Evolutionary conservation across 1,139 yeast genomes (phyloP), one percentile per base, ranked within the genome.

Genomic region (Torulaspora globosa): DNA sequence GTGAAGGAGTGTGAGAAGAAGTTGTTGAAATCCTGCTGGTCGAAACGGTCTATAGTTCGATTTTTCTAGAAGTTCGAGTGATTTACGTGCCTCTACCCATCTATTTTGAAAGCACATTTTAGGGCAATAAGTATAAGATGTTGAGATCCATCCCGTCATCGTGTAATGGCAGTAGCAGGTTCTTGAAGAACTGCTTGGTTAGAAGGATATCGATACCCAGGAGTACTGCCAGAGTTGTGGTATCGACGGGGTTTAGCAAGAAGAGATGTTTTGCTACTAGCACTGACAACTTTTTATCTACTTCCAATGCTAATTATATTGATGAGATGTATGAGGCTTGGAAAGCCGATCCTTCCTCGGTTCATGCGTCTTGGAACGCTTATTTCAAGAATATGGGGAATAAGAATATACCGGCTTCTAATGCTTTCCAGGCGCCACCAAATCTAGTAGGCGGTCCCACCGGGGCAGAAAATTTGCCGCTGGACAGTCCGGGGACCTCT

Each of bases 301-400:
- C 95, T 47, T 81, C 82, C 66, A 87, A 87, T 69, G 95, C 96
- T 56, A 82, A 82, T 62, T 92, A 92, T 70, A 85, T 94, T 60
- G 99, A 92, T 68, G 97, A 92, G 71, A 92, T 92, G 99, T 94
- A 89, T 69, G 80, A 81, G 55, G 92, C 96, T 41, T 92, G 97
- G 97, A 78, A 80, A 63, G 68, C 81, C 56, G 97, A 94, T 66
- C 98, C 98, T 26, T 56, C 75, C 43, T 80, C 92, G 45, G 99
- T 92, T 39, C 99, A 92, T 68, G 82, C 83, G 37, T 90, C 97
- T 23, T 92, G 99, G 99, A 85, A 88, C 65, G 75, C 97, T 24
- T 92, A 94, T 72, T 92, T 92, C 76, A 85, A 84, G 70, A 92
- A 92, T 74, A 74, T 92, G 69, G 88, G 84, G 57, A 74, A 80